Conservation (phyloP, 148 eudicot species). For the Vaccinium darrowii region DNA sequence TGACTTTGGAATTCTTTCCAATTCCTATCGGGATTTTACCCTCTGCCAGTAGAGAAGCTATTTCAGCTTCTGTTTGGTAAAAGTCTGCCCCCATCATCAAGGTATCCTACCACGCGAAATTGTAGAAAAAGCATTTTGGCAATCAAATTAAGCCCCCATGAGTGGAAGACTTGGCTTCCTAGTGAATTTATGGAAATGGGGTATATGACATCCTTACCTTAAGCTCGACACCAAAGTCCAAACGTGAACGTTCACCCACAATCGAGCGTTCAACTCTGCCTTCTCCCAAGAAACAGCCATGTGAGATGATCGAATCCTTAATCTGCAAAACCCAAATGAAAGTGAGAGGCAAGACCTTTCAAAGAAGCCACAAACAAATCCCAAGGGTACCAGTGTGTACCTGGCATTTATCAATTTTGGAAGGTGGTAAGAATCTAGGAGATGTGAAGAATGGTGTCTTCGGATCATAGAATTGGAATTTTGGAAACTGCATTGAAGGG, state of each 20-base stretch:
- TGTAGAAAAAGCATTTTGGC: neutral
- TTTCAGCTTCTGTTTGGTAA: constrained; percentile 97
- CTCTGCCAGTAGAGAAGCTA: constrained; percentile 80
- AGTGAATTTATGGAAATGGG: neutral
- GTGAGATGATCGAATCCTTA: constrained; percentile 89
- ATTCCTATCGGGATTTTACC: constrained; percentile 95
- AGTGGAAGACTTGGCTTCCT: neutral
- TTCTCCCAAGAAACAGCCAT: constrained; percentile 94
- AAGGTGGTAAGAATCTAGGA: constrained; percentile 87
- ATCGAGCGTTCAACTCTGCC: constrained; percentile 76
- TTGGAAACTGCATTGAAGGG: constrained; percentile 53
- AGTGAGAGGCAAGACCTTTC: neutral
- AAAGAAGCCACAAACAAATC: neutral
- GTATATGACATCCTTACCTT: constrained; percentile 39
- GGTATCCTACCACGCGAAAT: constrained; percentile 52
- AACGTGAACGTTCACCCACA: constrained; percentile 93
- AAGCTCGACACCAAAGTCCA: constrained; percentile 86
- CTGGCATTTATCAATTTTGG: constrained; percentile 82
- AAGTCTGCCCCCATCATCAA: constrained; percentile 93
- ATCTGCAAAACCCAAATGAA: constrained; percentile 47
- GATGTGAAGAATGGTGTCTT: constrained; percentile 96
- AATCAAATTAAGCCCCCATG: neutral
- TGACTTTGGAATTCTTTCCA: constrained; percentile 77
- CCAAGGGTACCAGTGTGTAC: constrained; percentile 38
- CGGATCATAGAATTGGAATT: constrained; percentile 85